phyloP scores from a whole-genome alignment of 371 early-diverging fungal genomes.

The Apophysomyces elegans region DNA sequence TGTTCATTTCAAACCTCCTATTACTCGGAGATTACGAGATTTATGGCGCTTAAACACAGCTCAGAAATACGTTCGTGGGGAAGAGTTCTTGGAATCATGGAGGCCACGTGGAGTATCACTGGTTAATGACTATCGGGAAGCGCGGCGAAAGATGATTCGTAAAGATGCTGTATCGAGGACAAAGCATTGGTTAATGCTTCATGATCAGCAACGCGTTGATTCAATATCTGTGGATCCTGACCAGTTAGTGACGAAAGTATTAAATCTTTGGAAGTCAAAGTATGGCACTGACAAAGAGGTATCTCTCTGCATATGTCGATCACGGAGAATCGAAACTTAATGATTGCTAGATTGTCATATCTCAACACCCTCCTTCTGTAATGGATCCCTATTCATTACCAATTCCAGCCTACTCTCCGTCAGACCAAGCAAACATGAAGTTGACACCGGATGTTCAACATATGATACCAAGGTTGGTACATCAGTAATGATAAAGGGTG shows the following conservation, averaged over 20 bases:
- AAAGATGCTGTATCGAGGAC: constrained; percentile 58
- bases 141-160: constrained; percentile 33
- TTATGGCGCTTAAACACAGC: constrained; percentile 78
- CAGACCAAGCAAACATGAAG: constrained; percentile 6
- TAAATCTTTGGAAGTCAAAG: constrained; percentile 50
- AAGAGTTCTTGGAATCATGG: constrained; percentile 80
- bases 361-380: constrained; percentile 24
- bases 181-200: constrained; percentile 39
- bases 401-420: background rate
- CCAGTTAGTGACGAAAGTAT: constrained; percentile 31
- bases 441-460: constrained; percentile 14
- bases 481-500: too few species aligned
- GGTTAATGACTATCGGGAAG: constrained; percentile 60
- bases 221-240: background rate
- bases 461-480: constrained; percentile 38
- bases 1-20: constrained; percentile 60
- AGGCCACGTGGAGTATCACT: constrained; percentile 75
- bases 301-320: constrained; percentile 7
- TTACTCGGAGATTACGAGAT: constrained; percentile 58
- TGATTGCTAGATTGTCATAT: constrained; percentile 30
- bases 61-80: constrained; percentile 85
- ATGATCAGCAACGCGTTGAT: constrained; percentile 14
- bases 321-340: background rate
- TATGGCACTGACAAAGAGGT: constrained; percentile 53
- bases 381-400: constrained; percentile 10